Evolutionary conservation across 2,329 filamentous ascomycete genomes (phyloP).

Genomic region (Phaeosphaeria sp.): DNA sequence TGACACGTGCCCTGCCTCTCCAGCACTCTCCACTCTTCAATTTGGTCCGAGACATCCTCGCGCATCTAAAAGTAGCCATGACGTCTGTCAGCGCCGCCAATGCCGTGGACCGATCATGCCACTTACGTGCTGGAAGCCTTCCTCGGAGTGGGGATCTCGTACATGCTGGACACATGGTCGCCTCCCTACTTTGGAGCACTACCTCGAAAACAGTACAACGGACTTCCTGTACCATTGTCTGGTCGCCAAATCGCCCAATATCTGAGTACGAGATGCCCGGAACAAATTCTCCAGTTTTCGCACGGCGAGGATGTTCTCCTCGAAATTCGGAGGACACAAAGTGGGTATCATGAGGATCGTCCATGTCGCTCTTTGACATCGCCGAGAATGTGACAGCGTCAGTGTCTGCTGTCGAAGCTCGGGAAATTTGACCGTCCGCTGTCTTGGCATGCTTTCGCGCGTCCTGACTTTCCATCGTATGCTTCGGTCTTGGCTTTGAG

Average conservation of each 20-base stretch:
- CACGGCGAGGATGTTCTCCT: slow-evolving; percentile 13
- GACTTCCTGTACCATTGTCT: slow-evolving; percentile 7
- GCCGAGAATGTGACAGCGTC: background rate
- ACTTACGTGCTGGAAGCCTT: slow-evolving; percentile 21
- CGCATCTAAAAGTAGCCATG: slow-evolving; percentile 13
- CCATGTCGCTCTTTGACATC: background rate
- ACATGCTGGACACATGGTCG: slow-evolving; percentile 31
- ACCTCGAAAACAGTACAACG: slow-evolving; percentile 36
- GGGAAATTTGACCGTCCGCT: background rate
- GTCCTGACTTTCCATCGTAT: background rate
- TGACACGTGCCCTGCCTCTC: background rate
- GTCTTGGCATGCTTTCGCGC: background rate
- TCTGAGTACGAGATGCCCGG: slow-evolving; percentile 22
- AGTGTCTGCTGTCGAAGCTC: background rate
- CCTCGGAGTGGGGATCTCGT: slow-evolving; percentile 27
- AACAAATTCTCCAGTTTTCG: slow-evolving; percentile 21
- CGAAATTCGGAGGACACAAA: background rate
- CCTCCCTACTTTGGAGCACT: slow-evolving; percentile 29
- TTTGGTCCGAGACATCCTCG: slow-evolving; percentile 34
- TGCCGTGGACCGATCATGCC: background rate
- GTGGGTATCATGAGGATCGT: background rate
- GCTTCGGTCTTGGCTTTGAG: slow-evolving; percentile 4
- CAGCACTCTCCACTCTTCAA: slow-evolving; percentile 12
- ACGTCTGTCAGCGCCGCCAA: slow-evolving; percentile 2
- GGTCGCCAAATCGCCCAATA: slow-evolving; percentile 23